A percentile compares a stretch with the other conserved stretches of the same genome.
Evolutionary conservation across 352 stramenopile genomes (phyloP).

Genomic region (Lagenidium giganteum): DNA sequence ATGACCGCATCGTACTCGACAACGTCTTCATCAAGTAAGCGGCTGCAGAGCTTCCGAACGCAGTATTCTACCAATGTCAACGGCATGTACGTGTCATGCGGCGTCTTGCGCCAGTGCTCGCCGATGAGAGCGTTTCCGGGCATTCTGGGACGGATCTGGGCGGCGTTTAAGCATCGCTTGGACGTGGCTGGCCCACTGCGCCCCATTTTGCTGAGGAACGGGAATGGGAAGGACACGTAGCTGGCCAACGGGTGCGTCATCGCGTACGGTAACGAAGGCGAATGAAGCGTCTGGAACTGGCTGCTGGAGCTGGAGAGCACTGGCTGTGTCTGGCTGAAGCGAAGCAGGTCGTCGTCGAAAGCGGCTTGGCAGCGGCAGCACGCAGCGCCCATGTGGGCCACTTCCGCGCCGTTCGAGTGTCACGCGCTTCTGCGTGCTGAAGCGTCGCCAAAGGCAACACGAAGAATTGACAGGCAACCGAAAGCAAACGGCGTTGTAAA

Average conservation of each 20-base stretch:
- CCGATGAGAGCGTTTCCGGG: no score
- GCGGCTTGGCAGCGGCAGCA: slow-evolving; percentile 39
- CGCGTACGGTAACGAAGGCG: neutral
- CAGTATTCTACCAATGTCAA: slow-evolving; percentile 55
- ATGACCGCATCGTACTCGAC: no score
- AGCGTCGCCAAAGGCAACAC: neutral
- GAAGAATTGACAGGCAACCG: neutral
- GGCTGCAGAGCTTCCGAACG: slow-evolving; percentile 46
- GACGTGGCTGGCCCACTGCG: no score
- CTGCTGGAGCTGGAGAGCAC: no score
- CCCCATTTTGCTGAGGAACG: slow-evolving; percentile 52
- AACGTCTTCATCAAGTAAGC: no score
- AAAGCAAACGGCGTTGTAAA: slow-evolving; percentile 6
- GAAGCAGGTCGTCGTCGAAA: slow-evolving; percentile 36
- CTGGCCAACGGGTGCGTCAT: slow-evolving; percentile 48
- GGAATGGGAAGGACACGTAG: slow-evolving; percentile 61
- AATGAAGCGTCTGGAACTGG: no score
- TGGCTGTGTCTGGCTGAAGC: no score
- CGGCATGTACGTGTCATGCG: slow-evolving; percentile 28
- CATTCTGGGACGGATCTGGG: no score
- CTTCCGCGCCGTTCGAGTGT: no score
- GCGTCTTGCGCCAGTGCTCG: slow-evolving; percentile 42
- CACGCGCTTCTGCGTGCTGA: no score
- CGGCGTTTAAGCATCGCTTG: no score
- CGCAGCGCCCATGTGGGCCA: slow-evolving; percentile 32